Percentiles rank a stretch among this genome's conserved stretches.
Evolutionary conservation across 495 filamentous ascomycete genomes (phyloP).

Genomic region (Hypoxylon intermedium): DNA sequence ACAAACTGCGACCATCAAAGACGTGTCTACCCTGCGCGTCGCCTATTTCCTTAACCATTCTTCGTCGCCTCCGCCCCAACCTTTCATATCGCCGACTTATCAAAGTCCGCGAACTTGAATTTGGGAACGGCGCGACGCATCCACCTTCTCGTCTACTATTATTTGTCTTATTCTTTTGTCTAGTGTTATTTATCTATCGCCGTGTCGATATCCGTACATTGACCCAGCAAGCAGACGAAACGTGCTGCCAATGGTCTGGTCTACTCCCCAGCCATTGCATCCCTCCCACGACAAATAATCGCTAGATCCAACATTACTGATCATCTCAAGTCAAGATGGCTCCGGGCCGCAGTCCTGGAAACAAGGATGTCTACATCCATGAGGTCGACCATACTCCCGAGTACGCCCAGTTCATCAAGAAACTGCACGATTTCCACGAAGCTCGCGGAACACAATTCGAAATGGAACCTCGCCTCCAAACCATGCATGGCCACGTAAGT

Average conservation of each 20-base stretch:
- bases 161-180: too few species aligned
- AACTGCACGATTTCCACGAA: conserved; percentile 69
- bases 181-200: background rate
- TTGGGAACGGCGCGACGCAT: too few species aligned
- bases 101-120: too few species aligned
- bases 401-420: conserved; percentile 73
- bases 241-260: conserved; percentile 15
- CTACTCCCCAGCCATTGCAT: conserved; percentile 1
- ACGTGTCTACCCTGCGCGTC: conserved; percentile 10
- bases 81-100: too few species aligned
- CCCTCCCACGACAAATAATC: background rate
- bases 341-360: conserved; percentile 34
- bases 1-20: background rate
- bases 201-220: background rate
- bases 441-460: conserved; percentile 76
- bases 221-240: conserved; percentile 6
- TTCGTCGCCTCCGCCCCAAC: conserved; percentile 9
- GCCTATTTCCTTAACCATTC: background rate
- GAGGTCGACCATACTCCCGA: conserved; percentile 62
- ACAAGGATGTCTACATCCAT: conserved; percentile 39
- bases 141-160: too few species aligned
- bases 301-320: background rate
- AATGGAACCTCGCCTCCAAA: conserved; percentile 69
- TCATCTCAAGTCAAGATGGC: conserved; percentile 26
- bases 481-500: conserved; percentile 62